Evolutionary conservation across 2,329 filamentous ascomycete genomes (phyloP).

Genomic region (Cladophialophora chaetospira): DNA sequence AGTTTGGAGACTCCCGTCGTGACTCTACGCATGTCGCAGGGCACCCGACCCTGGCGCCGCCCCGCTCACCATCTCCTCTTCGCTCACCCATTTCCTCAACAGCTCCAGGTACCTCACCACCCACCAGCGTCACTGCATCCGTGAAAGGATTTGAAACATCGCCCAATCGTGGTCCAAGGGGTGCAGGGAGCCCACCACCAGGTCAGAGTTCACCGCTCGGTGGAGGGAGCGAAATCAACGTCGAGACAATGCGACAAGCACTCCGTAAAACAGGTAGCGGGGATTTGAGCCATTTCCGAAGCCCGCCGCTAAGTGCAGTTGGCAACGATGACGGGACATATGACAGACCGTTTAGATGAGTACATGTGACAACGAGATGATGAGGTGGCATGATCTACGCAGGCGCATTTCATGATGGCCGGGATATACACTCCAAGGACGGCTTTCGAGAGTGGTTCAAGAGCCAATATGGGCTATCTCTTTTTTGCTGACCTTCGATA

Average conservation of each 20-base stretch:
- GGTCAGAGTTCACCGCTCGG: slow-evolving; percentile 55
- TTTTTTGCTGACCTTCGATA: slow-evolving; percentile 1
- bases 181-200: slow-evolving; percentile 63
- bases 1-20: slow-evolving; percentile 45
- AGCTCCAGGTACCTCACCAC: slow-evolving; percentile 68
- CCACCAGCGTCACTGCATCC: slow-evolving; percentile 73
- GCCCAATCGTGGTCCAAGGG: slow-evolving; percentile 56
- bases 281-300: slow-evolving; percentile 61
- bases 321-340: slow-evolving; percentile 37
- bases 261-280: slow-evolving; percentile 81
- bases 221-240: slow-evolving; percentile 71
- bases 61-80: slow-evolving; percentile 75
- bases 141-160: slow-evolving; percentile 74
- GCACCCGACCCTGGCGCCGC: slow-evolving; percentile 31
- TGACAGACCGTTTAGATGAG: slow-evolving; percentile 28
- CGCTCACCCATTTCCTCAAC: slow-evolving; percentile 76
- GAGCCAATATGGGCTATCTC: neutral
- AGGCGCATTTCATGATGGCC: slow-evolving; percentile 26
- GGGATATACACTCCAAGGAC: slow-evolving; percentile 1
- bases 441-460: neutral
- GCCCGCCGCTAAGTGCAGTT: slow-evolving; percentile 37
- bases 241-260: slow-evolving; percentile 93
- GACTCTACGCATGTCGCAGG: slow-evolving; percentile 63
- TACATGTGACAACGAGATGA: slow-evolving; percentile 8
- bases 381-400: slow-evolving; percentile 26